Percentiles rank a stretch among this genome's conserved stretches.
Conservation (phyloP, 2,329 filamentous ascomycete species). For the Laburnicola sp. region DNA sequence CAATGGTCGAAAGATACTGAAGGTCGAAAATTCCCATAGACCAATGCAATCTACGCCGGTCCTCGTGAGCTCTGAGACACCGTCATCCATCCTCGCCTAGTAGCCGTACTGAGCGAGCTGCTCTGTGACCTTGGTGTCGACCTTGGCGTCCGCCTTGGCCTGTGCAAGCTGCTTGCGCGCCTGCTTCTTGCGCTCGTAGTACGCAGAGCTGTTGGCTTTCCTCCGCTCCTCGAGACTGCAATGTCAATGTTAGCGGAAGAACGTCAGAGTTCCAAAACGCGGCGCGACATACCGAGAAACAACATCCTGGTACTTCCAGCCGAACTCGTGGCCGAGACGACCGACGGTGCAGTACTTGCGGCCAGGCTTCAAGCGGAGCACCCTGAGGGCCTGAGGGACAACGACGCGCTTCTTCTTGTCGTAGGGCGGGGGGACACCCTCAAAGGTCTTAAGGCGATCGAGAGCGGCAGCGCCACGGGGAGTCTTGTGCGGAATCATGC, state of each 20-base stretch:
- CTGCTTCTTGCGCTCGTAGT: constrained; percentile 99
- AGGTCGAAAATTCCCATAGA: constrained; percentile 44
- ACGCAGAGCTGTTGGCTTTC: constrained; percentile 98
- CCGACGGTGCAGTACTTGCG: constrained; percentile 99
- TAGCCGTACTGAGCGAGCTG: constrained; percentile 90
- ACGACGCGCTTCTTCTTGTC: constrained; percentile 99
- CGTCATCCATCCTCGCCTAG: constrained; percentile 60
- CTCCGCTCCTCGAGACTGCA: constrained; percentile 95
- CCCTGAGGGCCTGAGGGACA: constrained; percentile 95
- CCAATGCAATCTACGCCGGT: constrained; percentile 45
- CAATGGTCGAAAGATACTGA: constrained; percentile 43
- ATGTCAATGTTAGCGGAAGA: constrained; percentile 22
- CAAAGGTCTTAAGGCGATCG: constrained; percentile 99
- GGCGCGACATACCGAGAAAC: constrained; percentile 79
- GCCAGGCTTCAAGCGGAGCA: constrained; percentile 95
- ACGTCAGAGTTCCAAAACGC: neutral
- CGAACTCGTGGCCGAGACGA: constrained; percentile 96
- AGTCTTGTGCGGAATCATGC: constrained; percentile 99
- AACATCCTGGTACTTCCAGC: constrained; percentile 99
- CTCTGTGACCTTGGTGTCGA: constrained; percentile 83
- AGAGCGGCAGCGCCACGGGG: constrained; percentile 93
- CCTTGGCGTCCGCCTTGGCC: constrained; percentile 87
- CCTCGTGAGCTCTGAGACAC: constrained; percentile 36
- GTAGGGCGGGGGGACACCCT: constrained; percentile 98
- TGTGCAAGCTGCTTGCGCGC: constrained; percentile 86